Percentiles rank a stretch among this genome's conserved stretches.
Evolutionary conservation across 2,329 filamentous ascomycete species (phyloP).

Genomic region (Endoconidiophora laricicola): DNA sequence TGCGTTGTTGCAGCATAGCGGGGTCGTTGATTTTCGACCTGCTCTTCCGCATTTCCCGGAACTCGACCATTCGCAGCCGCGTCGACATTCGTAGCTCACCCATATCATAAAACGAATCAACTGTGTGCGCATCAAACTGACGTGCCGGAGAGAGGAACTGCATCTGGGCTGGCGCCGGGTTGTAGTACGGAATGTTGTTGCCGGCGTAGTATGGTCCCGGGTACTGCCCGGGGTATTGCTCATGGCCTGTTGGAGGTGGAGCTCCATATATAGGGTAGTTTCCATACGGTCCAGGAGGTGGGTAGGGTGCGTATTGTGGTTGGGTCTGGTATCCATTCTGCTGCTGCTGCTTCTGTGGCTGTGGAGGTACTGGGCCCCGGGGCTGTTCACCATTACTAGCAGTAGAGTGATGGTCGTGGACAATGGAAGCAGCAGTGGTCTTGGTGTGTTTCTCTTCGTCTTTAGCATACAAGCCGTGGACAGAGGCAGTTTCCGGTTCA

Average conservation of each 20-base stretch:
- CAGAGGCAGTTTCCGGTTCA: no score
- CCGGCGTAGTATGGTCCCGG: not conserved
- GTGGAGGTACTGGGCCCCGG: not conserved
- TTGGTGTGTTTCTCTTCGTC: no score
- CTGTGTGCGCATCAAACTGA: not conserved
- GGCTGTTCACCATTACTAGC: not conserved
- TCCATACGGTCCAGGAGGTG: not conserved
- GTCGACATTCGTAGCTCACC: not conserved
- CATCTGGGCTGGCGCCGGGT: not conserved
- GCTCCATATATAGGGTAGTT: not conserved
- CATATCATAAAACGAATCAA: conserved; percentile 6
- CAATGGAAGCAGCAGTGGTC: no score
- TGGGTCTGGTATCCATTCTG: not conserved
- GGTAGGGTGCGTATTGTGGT: not conserved
- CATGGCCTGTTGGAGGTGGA: not conserved
- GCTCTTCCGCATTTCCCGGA: no score
- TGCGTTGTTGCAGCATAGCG: not conserved
- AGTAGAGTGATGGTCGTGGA: not conserved
- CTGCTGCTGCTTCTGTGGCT: not conserved
- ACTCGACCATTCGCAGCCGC: no score
- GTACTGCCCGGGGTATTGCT: not conserved
- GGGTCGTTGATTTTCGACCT: no score
- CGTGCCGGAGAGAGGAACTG: not conserved
- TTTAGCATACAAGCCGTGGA: no score
- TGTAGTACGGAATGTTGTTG: not conserved